Base-by-base conservation (phyloP, 768 basidiomycete genomes). In the Kwoniella newhampshirensis region DNA sequence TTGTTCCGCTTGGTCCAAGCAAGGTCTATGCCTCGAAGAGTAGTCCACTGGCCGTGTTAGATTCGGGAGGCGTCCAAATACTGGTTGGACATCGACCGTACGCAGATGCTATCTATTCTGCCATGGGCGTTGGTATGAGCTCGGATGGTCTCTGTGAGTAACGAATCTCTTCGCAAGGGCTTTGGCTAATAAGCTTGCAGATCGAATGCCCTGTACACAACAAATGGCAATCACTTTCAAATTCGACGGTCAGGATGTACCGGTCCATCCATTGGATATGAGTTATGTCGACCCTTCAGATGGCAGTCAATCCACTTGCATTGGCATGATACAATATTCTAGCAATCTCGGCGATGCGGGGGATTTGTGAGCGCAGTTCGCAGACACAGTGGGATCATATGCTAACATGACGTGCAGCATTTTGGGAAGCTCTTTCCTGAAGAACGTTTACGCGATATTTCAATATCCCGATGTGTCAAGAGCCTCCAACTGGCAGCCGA, bases 231-330 rank as follows among this genome's bases (percentile, higher is more conserved):
- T 76, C 27, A 51, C 66, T 3, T 76, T 76, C 68, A 70, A 54
- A 12, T 70, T 76, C 48, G 64, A 51, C 39, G 67, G 68, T 2
- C 36, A 59, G 42, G 41, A 51, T 28, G 64, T 62, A 44, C 61
- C 75, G 11, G 60, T 71, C 9, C 75, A 76, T 47, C 75, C 75
- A 8, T 69, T 76, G 35, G 75, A 76, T 32, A 70, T 74, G 70
- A 67, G 63, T 13, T 73, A 64, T 40, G 52, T 68, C 27, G 70
- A 66, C 39, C 65, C 75, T 3, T 26, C 51, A 20, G 73, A 71
- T 50, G 46, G 67, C 1, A 63, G 63, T 42, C 70, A 71, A 42
- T 55, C 56, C 27, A 70, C 64, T 30, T 76, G 75, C 42, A 63
- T 74, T 30, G 75, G 75, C 9, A 60, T 65, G n/a, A 67, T 76